Percentiles rank a stretch among this genome's conserved stretches.
phyloP scores from a whole-genome alignment of 768 basidiomycete species.

The Lactifluus hygrophoroides region DNA sequence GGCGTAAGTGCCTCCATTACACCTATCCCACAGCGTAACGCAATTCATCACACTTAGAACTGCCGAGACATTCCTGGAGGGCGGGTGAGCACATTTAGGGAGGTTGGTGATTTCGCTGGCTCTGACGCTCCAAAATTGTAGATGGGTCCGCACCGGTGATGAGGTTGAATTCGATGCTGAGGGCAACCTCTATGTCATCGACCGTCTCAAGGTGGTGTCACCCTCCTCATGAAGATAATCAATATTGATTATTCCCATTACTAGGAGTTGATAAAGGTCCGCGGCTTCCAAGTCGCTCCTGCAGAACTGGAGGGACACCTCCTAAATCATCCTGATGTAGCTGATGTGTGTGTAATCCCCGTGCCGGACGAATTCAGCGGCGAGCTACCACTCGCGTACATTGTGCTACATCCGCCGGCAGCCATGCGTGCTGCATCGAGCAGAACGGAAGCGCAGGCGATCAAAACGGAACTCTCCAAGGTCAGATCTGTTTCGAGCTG shows the following conservation, averaged over 20 bases:
- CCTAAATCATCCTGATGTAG: constrained; percentile 49
- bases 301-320: constrained; percentile 63
- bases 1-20: constrained; percentile 39
- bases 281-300: constrained; percentile 66
- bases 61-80: constrained; percentile 53
- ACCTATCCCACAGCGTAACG: not conserved
- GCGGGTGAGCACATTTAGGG: constrained; percentile 35
- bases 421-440: constrained; percentile 4
- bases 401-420: constrained; percentile 37
- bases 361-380: constrained; percentile 64
- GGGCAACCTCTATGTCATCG: constrained; percentile 50
- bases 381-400: constrained; percentile 62
- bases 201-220: constrained; percentile 45
- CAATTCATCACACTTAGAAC: constrained; percentile 35
- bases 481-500: not conserved
- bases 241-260: constrained; percentile 17
- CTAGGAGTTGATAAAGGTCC: constrained; percentile 60
- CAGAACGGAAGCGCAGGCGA: not conserved
- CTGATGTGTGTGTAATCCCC: constrained; percentile 57
- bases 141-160: constrained; percentile 65
- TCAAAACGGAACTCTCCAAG: constrained; percentile 16
- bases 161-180: constrained; percentile 47
- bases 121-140: constrained; percentile 21
- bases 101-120: not conserved
- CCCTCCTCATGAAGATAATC: not conserved